Conservation (phyloP, 148 eudicot species). For the Fagopyrum esculentum region DNA sequence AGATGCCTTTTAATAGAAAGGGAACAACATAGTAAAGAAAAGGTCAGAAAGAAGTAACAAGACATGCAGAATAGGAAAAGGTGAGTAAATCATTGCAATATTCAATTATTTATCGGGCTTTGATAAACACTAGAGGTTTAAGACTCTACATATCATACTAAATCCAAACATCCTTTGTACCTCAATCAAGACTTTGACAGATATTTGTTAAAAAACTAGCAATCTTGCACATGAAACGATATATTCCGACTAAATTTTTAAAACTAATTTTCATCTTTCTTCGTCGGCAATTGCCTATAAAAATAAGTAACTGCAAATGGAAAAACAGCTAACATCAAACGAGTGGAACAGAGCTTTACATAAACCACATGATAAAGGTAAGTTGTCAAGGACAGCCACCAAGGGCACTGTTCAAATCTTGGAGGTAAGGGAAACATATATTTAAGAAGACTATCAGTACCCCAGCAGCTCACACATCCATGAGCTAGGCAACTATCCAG, state of each 20-base stretch:
- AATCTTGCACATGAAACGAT: background rate
- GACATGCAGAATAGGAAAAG: background rate
- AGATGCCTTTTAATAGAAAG: slow-evolving; percentile 42
- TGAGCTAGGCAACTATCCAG: background rate
- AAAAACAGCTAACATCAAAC: background rate
- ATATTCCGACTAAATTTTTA: background rate
- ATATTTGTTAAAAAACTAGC: background rate
- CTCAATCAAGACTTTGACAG: background rate
- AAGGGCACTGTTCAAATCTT: background rate
- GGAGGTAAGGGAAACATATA: background rate
- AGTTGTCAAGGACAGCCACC: background rate
- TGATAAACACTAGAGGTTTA: background rate
- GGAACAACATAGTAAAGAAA: background rate
- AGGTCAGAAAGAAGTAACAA: background rate
- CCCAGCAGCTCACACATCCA: background rate
- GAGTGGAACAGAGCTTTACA: slow-evolving; percentile 9
- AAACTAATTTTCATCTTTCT: background rate
- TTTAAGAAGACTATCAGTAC: background rate
- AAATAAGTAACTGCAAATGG: background rate
- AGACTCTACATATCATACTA: background rate
- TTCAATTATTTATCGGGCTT: background rate
- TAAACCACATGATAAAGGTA: background rate
- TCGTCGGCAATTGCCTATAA: background rate
- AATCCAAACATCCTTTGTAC: background rate
- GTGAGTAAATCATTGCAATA: background rate